phyloP scores from a whole-genome alignment of 1,284 basidiomycete genomes.

The Ganoderma lucidum region DNA sequence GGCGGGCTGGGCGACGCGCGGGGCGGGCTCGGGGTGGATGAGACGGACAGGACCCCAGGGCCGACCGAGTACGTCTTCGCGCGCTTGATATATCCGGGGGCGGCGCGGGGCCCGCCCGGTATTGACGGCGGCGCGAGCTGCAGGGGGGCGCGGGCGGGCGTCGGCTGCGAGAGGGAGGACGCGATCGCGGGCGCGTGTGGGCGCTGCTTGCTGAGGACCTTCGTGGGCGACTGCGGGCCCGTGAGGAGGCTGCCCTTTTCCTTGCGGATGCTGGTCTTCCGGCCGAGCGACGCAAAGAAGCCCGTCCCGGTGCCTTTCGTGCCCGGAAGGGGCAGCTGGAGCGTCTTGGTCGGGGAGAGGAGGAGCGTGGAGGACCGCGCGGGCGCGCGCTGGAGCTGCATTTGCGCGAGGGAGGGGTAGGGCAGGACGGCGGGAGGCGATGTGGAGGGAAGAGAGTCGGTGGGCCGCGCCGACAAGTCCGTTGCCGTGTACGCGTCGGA shows the following conservation, averaged over 20 bases:
- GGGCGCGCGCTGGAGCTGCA: conserved; percentile 34
- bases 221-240: conserved; percentile 44
- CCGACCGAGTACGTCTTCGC: conserved; percentile 69
- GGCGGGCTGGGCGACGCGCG: conserved; percentile 44
- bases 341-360: conserved; percentile 45
- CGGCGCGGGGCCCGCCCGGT: conserved; percentile 80
- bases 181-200: conserved; percentile 43
- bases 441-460: conserved; percentile 55
- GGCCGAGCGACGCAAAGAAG: conserved; percentile 79
- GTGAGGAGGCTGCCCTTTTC: conserved; percentile 38
- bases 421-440: conserved; percentile 73
- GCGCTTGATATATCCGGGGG: conserved; percentile 66
- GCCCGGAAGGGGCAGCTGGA: conserved; percentile 39
- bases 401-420: conserved; percentile 68
- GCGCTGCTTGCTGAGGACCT: conserved; percentile 53
- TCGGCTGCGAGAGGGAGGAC: conserved; percentile 36
- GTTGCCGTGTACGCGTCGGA: conserved; percentile 80
- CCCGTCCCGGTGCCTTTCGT: conserved; percentile 53
- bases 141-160: conserved; percentile 41
- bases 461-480: conserved; percentile 63
- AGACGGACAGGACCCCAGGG: neutral
- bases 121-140: conserved; percentile 57
- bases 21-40: conserved; percentile 5
- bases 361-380: conserved; percentile 39
- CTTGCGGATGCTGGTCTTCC: conserved; percentile 68